Percentiles rank a stretch among this genome's conserved stretches.
phyloP scores from a whole-genome alignment of 2,329 filamentous ascomycete species.

The Cladosporium sp. region DNA sequence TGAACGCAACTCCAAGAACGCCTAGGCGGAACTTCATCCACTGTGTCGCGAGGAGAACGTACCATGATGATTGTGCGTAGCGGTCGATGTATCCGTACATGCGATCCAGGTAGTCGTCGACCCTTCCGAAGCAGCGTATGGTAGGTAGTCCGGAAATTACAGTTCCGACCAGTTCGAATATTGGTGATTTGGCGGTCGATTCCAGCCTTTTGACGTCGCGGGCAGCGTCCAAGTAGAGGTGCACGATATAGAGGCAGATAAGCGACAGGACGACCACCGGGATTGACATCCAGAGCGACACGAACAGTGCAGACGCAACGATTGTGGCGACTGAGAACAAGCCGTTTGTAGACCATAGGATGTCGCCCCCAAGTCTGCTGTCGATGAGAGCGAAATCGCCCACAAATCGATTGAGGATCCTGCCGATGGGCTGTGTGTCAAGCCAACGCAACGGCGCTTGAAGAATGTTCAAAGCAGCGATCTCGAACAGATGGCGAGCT shows the following conservation, averaged over 20 bases:
- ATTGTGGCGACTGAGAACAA: neutral
- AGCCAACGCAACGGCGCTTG: neutral
- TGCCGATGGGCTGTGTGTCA: neutral
- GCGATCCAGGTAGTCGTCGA: neutral
- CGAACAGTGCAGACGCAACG: neutral
- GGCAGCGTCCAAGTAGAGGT: neutral
- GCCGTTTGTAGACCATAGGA: neutral
- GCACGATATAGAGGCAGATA: neutral
- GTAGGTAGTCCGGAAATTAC: neutral
- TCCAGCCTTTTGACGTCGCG: neutral
- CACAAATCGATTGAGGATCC: neutral
- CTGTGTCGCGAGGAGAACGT: neutral
- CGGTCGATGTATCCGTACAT: conserved; percentile 56
- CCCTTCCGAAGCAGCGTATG: neutral
- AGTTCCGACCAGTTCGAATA: neutral
- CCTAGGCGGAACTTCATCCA: conserved; percentile 58
- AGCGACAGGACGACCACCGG: neutral
- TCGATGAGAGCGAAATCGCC: neutral
- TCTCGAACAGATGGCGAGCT: neutral
- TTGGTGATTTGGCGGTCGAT: neutral
- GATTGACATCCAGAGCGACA: neutral
- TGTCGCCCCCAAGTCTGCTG: neutral
- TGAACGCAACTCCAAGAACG: conserved; percentile 83
- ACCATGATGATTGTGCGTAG: neutral
- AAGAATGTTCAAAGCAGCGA: neutral